These are phyloP conservation scores for Tausonia pullulans DNA, from an alignment of 1,284 basidiomycete genomes.

Conservation along the genomic window DNA sequence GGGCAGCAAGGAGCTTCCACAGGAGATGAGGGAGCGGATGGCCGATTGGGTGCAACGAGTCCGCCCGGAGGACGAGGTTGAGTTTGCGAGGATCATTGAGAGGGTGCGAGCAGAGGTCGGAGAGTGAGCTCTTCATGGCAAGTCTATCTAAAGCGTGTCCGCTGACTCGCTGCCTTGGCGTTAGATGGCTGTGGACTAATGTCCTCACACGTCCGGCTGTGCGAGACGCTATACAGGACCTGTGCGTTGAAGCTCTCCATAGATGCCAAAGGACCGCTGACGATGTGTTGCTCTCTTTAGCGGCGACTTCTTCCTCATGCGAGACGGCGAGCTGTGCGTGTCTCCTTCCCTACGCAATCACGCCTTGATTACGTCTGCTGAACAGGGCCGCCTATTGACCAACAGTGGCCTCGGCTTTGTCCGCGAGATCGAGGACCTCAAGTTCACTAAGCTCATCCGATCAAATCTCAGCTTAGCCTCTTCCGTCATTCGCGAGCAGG, in stretches of 20 bases:
- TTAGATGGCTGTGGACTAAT: conserved; percentile 83
- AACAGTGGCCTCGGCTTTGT: conserved; percentile 40
- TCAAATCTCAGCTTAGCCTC: conserved; percentile 40
- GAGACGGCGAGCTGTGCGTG: conserved; percentile 74
- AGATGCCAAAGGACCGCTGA: conserved; percentile 3
- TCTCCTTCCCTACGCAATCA: conserved; percentile 28
- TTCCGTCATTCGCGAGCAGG: conserved; percentile 73
- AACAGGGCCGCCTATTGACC: too few relatives aligned
- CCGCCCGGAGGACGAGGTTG: conserved; percentile 58
- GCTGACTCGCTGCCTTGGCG: conserved; percentile 49
- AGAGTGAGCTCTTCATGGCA: conserved; percentile 22
- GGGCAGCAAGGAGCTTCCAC: conserved; percentile 56
- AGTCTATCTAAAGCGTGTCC: conserved; percentile 14
- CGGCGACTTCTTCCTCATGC: conserved; percentile 72
- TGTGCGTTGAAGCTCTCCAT: conserved; percentile 40
- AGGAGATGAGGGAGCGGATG: conserved; percentile 50
- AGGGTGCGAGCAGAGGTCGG: conserved; percentile 26
- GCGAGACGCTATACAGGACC: conserved; percentile 56
- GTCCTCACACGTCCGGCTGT: conserved; percentile 73
- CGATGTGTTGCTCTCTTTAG: conserved; percentile 29
- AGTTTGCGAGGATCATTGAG: conserved; percentile 57
- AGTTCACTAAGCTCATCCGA: conserved; percentile 57
- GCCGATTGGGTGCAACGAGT: conserved; percentile 52
- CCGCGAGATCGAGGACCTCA: conserved; percentile 66
- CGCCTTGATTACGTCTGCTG: too few relatives aligned